phyloP scores from a whole-genome alignment of 768 basidiomycete species.

The Amanita molliuscula region DNA sequence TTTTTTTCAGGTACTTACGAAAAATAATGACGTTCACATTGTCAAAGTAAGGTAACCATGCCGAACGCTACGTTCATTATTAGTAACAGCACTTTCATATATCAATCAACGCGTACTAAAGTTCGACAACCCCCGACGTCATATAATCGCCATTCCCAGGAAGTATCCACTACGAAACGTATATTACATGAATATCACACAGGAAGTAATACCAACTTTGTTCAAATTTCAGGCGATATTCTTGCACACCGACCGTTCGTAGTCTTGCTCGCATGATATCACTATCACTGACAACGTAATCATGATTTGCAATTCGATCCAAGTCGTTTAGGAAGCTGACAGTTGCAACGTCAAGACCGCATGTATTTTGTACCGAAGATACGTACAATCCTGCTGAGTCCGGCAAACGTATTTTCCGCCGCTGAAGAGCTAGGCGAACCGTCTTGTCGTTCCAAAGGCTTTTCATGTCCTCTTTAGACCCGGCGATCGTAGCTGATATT shows the following conservation, averaged over 20 bases:
- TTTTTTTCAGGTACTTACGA: conserved; percentile 20
- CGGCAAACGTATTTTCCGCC: conserved; percentile 38
- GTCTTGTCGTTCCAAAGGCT: conserved; percentile 52
- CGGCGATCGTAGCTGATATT: conserved; percentile 41
- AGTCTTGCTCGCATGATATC: conserved; percentile 66
- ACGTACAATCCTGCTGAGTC: conserved; percentile 64
- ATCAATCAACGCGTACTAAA: conserved; percentile 28
- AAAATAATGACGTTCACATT: conserved; percentile 75
- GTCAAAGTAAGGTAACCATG: conserved; percentile 77
- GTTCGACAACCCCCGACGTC: conserved; percentile 73
- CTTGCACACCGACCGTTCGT: conserved; percentile 63
- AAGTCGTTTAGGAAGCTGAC: conserved; percentile 60
- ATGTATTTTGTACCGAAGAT: background rate
- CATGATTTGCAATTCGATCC: conserved; percentile 47
- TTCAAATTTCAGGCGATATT: conserved; percentile 42
- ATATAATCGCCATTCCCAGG: conserved; percentile 61
- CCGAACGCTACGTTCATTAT: conserved; percentile 40
- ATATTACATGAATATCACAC: background rate
- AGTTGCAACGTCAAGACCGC: background rate
- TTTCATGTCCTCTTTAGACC: conserved; percentile 53
- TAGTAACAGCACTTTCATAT: conserved; percentile 1
- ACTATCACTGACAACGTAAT: conserved; percentile 59
- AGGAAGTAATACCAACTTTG: conserved; percentile 18
- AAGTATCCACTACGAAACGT: conserved; percentile 16
- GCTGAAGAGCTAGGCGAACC: conserved; percentile 38